Base-by-base conservation (phyloP, 768 basidiomycete species). In the Russula dissimulans region DNA sequence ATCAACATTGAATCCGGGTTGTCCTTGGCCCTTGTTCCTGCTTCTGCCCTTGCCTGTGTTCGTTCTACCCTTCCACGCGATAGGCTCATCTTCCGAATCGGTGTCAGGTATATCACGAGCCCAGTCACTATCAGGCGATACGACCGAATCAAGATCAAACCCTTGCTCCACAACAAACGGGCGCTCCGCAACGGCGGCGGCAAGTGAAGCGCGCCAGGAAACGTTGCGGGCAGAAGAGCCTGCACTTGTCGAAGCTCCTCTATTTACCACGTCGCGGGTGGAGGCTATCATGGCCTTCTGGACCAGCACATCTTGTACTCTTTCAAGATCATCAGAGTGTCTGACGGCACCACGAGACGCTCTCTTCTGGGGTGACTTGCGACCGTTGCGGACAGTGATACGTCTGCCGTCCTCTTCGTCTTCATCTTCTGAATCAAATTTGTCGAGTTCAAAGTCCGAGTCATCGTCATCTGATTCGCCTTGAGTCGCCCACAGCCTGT, bases 231-330 rank as follows among this genome's bases (percentile, higher is more conserved):
- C 73, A 17, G 70, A 75, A 39, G 68, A 69, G 53, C 59, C 68
- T 58, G 66, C 62, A 58, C 65, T 71, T 62, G 34, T 59, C 64
- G 69, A 66, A 11, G 57, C 55, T 6, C 68, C 70, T 29, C 70
- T 72, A 58, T 69, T 72, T 59, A 56, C 32, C 26, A 44, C 15
- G 32, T 53, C 38, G 7, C 50, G 66, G 67, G 82, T 69, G 22
- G 89, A 91, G 60, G 75, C 66, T 57, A 76, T 72, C 43, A 87
- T 76, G 32, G 85, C 87, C 26, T 76, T 78, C 45, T 76, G 72
- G 15, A 90, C 42, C 82, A 87, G 79, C 22, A 82, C 56, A 6
- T 62, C 60, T 63, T 51, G 43, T 41, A 73, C 67, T 36, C 68
- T 69, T n/a, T 70, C 66, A 26, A 41, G 57, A 44, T 54, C 58